Evolutionary conservation across 2,329 filamentous ascomycete genomes (phyloP), one percentile per base, ranked within the genome.

Genomic region (Cadophora sp.): DNA sequence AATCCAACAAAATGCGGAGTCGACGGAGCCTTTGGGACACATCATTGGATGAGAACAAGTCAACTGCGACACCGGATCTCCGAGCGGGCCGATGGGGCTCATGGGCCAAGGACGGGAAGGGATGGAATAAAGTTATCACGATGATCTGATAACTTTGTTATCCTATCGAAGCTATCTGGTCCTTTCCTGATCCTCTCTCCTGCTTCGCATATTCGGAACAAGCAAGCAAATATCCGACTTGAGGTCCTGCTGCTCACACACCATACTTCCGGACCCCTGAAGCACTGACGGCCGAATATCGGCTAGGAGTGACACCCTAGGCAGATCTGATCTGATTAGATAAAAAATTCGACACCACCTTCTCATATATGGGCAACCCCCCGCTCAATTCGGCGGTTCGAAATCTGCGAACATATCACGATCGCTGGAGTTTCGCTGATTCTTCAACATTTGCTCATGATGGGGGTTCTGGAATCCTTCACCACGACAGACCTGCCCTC

Each of bases 41-140:
- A 31, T 34, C 53, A 59, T 43, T 40, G 31, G 55, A 40, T 16
- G 22, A 40, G 9, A n/a, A 40, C 31, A 59, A 59, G n/a, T 59
- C 31, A 40, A 40, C 11, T 59, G 55, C 55, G 55, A 59, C n/a
- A 59, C 55, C 55, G 55, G 59, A 62, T 50, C 37, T 29, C 24
- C 40, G n/a, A 59, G 55, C 12, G 55, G 55, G 55, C 31, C 55
- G 34, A 37, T 40, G n/a, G 12, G 55, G 55, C 24, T 29, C 50
- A 29, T 40, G 2, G n/a, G 31, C 34, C n/a, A 59, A 40, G 55
- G 22, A 26, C 55, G 31, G 31, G 55, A 40, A 40, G 31, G 22
- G n/a, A 24, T 48, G 31, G 22, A 26, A 24, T 48, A 62, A 31
- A 46, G 40, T 62, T 62, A 62, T 62, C 59, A 31, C 6, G 59